Percentiles rank a stretch among this genome's conserved stretches.
Evolutionary conservation across 208 protist genomes (phyloP).

Genomic region (Wallacemonas sp.): DNA sequence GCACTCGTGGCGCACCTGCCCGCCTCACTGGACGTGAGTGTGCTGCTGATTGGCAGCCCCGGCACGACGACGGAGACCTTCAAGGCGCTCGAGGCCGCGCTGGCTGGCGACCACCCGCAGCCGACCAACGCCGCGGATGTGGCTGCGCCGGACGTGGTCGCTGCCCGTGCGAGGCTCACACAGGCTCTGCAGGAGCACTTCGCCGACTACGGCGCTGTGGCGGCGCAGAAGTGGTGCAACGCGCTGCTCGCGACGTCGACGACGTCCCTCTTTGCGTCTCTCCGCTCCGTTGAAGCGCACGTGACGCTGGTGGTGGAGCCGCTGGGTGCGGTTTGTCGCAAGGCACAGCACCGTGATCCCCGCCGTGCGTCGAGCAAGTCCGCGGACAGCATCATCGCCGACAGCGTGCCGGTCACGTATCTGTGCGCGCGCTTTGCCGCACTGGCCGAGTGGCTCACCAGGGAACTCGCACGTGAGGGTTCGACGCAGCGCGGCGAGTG

Average conservation of each 20-base stretch:
- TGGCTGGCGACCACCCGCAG: not conserved
- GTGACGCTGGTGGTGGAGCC: not conserved
- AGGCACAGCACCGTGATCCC: not conserved
- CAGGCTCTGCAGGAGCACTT: conserved; percentile 22
- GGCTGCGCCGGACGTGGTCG: conserved; percentile 9
- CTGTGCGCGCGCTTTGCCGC: conserved; percentile 4
- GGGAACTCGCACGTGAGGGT: not conserved
- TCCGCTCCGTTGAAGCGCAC: conserved; percentile 16
- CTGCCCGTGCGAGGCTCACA: not conserved
- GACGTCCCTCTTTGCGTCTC: conserved; percentile 8
- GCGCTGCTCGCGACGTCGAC: conserved; percentile 16
- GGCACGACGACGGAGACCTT: conserved; percentile 16
- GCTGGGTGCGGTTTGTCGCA: not conserved
- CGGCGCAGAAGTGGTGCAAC: conserved; percentile 21
- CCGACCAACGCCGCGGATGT: not conserved
- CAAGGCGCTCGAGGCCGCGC: conserved; percentile 20
- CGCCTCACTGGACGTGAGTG: conserved; percentile 20
- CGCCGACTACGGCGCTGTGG: conserved; percentile 20
- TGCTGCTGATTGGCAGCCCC: conserved; percentile 23
- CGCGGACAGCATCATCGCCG: not conserved
- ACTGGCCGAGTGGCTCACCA: not conserved
- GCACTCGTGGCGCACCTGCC: conserved; percentile 26
- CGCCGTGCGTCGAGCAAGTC: too few species aligned
- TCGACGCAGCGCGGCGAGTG: not conserved
- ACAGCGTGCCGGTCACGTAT: not conserved